Base-by-base conservation (phyloP, 202 grass and related monocot genomes). In the Carex sylvatica region DNA sequence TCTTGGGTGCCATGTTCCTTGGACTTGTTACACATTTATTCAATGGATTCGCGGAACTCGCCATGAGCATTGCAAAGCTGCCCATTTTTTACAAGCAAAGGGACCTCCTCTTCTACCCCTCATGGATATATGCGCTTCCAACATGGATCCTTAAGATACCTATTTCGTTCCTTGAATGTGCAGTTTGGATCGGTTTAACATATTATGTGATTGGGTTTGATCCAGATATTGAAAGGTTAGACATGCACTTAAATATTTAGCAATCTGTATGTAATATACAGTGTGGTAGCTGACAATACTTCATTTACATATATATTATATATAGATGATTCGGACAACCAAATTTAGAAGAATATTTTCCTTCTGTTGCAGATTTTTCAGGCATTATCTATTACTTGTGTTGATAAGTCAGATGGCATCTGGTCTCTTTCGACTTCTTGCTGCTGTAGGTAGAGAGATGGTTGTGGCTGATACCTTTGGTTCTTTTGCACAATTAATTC, bases 21-120 rank as follows among this genome's bases (percentile, higher is more conserved):
- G 95, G 95, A 31, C 83, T 98, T 60, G 92, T 98, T 63, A 98
- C 95, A 16, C 92, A 94, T 88, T 82, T 95, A 65, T 95, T 98
- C 53, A 98, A 98, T 87, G 95, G 89, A 56, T 93, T 98, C 13
- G 84, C 89, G 2, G 95, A 98, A 61, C 95, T 98, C 1, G 95
- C 92, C 46, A 98, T 98, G 95, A 94, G 75, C 49, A 95, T 98
- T 84, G 88, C 84, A 65, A 98, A 98, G 80, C 71, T 98, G 49
- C 95, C 95, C 0, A 91, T 98, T 80, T 98, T 98, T 84, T 98
- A 98, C 80, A 98, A 98, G 85, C 95, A 98, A 84, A 91, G 95
- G 80, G 92, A 98, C 65, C 88, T 94, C 30, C 90, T 61, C 58
- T 98, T 98, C 82, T 98, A 95, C 88, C 95, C 95, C 63, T 89